A percentile compares a stretch with the other conserved stretches of the same genome.
phyloP scores from a whole-genome alignment of 306 rosid genomes.

The Sesbania bispinosa region DNA sequence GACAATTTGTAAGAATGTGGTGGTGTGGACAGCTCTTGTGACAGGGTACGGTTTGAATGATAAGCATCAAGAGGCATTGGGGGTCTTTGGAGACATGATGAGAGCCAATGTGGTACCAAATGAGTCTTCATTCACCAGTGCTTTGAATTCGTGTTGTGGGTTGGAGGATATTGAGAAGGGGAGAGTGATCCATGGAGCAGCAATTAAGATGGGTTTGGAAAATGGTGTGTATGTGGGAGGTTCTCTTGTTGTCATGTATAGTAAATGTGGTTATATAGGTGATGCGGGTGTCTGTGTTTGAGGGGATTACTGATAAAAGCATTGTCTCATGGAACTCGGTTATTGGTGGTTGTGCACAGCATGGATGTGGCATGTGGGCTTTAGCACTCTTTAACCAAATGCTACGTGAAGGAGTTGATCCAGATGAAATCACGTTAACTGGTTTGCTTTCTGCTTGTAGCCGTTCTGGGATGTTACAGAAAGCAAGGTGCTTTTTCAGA shows the following conservation, averaged over 20 bases:
- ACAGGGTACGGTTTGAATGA: slow-evolving; percentile 67
- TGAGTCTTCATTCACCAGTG: slow-evolving; percentile 83
- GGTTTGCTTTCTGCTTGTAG: slow-evolving; percentile 88
- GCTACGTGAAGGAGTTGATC: slow-evolving; percentile 49
- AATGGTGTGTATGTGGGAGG: slow-evolving; percentile 58
- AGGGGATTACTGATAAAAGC: slow-evolving; percentile 46
- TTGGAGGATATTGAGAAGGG: slow-evolving; percentile 76
- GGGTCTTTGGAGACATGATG: slow-evolving; percentile 60
- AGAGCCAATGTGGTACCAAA: slow-evolving; percentile 48
- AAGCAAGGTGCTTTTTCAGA: slow-evolving; percentile 61
- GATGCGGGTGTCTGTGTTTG: slow-evolving; percentile 59
- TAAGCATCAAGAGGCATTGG: slow-evolving; percentile 48
- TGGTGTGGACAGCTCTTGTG: slow-evolving; percentile 80
- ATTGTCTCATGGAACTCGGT: slow-evolving; percentile 79
- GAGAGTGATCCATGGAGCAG: slow-evolving; percentile 46
- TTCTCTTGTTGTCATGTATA: slow-evolving; percentile 73
- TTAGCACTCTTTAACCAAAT: slow-evolving; percentile 57
- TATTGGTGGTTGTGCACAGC: slow-evolving; percentile 78
- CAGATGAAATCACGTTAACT: slow-evolving; percentile 71
- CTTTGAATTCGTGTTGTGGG: slow-evolving; percentile 77
- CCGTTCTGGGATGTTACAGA: slow-evolving; percentile 70
- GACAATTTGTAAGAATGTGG: slow-evolving; percentile 52
- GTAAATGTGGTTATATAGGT: slow-evolving; percentile 64
- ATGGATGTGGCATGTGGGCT: slow-evolving; percentile 62
- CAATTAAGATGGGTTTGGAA: slow-evolving; percentile 56